A percentile compares a stretch with the other conserved stretches of the same genome.
Evolutionary conservation across 441 rosid species (phyloP).

Genomic region (Bocquillonia castaneifolia): DNA sequence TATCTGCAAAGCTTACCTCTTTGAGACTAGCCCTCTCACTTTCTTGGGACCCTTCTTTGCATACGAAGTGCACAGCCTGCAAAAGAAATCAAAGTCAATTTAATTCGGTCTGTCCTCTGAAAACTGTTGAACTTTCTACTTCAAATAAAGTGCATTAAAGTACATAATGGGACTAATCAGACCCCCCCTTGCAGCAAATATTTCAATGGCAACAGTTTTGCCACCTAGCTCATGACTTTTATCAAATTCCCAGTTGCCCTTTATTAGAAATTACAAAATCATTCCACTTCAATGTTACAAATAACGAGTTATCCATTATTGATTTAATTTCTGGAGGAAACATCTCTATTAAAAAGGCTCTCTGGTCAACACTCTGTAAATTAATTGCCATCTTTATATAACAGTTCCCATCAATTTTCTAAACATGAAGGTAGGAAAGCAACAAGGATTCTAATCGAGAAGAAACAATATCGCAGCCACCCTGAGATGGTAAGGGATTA

Average conservation of each 20-base stretch:
- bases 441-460: neutral
- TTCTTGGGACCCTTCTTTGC: constrained; percentile 51
- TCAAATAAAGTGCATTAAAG: neutral
- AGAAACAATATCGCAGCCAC: neutral
- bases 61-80: constrained; percentile 71
- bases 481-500: neutral
- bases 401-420: neutral
- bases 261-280: neutral
- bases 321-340: neutral
- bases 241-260: neutral
- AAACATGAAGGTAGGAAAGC: neutral
- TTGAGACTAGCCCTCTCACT: constrained; percentile 46
- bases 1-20: constrained; percentile 44
- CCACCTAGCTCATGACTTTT: neutral
- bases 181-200: neutral
- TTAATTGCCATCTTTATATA: neutral
- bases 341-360: neutral
- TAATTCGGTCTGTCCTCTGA: too few relatives aligned
- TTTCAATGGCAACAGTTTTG: neutral
- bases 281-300: neutral
- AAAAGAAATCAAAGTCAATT: constrained; percentile 24
- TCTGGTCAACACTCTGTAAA: neutral
- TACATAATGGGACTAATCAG: neutral
- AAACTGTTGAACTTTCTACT: constrained; percentile 8
- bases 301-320: neutral